Evolutionary conservation across 208 protist species (phyloP).

Genomic region (Wallacemonas sp.): DNA sequence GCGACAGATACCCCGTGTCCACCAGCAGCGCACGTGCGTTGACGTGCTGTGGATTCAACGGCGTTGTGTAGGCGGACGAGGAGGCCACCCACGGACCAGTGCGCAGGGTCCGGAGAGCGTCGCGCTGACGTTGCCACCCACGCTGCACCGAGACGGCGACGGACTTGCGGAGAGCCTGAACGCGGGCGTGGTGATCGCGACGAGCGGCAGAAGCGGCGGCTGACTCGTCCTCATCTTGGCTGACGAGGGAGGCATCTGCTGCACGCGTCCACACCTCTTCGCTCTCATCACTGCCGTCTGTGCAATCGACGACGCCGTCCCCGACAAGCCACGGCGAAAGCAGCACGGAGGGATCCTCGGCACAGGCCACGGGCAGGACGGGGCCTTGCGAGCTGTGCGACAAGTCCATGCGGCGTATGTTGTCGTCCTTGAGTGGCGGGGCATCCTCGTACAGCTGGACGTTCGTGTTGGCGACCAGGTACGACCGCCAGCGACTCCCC

Average conservation of each 20-base stretch:
- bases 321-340: constrained; percentile 65
- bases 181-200: too few relatives aligned
- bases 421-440: constrained; percentile 27
- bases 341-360: constrained; percentile 30
- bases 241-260: too few relatives aligned
- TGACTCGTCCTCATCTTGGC: too few relatives aligned
- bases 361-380: constrained; percentile 57
- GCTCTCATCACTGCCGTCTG: constrained; percentile 64
- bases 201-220: too few relatives aligned
- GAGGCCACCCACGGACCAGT: neutral
- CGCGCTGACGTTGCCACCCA: neutral
- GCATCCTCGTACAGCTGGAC: constrained; percentile 51
- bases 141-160: neutral
- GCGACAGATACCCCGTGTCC: constrained; percentile 51
- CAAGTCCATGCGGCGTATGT: constrained; percentile 18
- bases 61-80: constrained; percentile 23
- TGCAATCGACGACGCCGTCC: constrained; percentile 80
- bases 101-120: neutral
- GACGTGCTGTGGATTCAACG: constrained; percentile 38
- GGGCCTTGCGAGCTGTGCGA: constrained; percentile 33
- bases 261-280: neutral
- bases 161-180: neutral
- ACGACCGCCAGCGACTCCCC: constrained; percentile 47
- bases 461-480: constrained; percentile 40
- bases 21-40: constrained; percentile 51